These are phyloP conservation scores for Mycena crocata DNA, from an alignment of 768 basidiomycete species.

Conservation along the genomic window DNA sequence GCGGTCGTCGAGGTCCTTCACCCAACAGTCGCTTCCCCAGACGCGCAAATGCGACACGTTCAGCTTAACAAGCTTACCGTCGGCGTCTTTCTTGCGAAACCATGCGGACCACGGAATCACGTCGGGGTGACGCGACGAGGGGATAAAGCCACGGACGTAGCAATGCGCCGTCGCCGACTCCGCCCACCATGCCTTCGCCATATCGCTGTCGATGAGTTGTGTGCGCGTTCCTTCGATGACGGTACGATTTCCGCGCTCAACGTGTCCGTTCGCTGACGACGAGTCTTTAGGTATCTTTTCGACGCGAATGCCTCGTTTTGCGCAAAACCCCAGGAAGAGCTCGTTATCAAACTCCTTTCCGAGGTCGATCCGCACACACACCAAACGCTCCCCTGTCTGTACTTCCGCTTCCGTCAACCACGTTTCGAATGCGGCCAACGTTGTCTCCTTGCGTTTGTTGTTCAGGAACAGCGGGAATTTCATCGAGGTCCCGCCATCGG, in stretches of 20 bases:
- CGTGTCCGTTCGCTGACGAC: conserved; percentile 41
- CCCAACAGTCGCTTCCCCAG: conserved; percentile 30
- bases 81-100: not conserved
- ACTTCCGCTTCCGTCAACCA: no score
- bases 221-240: conserved; percentile 34
- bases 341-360: conserved; percentile 43
- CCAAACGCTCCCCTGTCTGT: conserved; percentile 29
- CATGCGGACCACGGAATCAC: conserved; percentile 14
- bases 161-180: conserved; percentile 23
- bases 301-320: conserved; percentile 33
- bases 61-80: not conserved
- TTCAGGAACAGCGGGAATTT: conserved; percentile 32
- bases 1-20: conserved; percentile 24
- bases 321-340: conserved; percentile 34
- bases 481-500: conserved; percentile 33
- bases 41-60: conserved; percentile 29
- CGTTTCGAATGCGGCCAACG: conserved; percentile 29
- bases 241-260: conserved; percentile 35
- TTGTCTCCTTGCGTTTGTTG: conserved; percentile 35
- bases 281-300: conserved; percentile 32
- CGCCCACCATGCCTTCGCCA: conserved; percentile 1
- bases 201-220: not conserved
- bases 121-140: conserved; percentile 30
- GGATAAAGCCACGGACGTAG: conserved; percentile 42
- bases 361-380: conserved; percentile 33